phyloP scores from a whole-genome alignment of 2,329 filamentous ascomycete species.

The Apiospora koreana region DNA sequence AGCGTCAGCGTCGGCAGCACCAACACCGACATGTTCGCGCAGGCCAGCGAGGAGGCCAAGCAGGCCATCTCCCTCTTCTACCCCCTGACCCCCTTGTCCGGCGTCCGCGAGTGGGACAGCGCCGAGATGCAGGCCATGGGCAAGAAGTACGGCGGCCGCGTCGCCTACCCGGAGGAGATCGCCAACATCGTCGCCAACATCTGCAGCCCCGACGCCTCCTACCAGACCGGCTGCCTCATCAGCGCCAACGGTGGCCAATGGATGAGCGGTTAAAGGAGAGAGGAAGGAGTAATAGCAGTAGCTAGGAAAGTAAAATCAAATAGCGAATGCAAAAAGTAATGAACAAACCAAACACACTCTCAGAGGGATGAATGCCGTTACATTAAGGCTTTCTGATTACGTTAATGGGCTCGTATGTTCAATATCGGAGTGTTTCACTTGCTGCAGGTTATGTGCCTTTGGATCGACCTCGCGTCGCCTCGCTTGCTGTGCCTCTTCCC shows the following conservation, averaged over 20 bases:
- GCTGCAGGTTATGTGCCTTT: not conserved
- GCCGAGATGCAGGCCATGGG: constrained; percentile 41
- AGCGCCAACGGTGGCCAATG: constrained; percentile 62
- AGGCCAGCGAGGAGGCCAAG: constrained; percentile 53
- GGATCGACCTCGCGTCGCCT: not conserved
- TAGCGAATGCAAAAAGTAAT: not conserved
- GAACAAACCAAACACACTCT: not conserved
- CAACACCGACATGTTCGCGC: constrained; percentile 55
- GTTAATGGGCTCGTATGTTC: not conserved
- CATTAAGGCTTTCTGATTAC: not conserved
- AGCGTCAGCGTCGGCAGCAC: constrained; percentile 54
- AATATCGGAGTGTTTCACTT: not conserved
- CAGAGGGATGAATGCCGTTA: not conserved
- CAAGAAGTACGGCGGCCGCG: constrained; percentile 49
- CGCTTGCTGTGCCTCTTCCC: not conserved
- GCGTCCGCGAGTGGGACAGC: constrained; percentile 30
- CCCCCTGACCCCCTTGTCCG: constrained; percentile 50
- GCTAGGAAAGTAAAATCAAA: not conserved
- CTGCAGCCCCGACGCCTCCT: constrained; percentile 64
- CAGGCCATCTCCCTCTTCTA: constrained; percentile 39
- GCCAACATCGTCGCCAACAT: constrained; percentile 72
- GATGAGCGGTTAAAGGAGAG: constrained; percentile 11
- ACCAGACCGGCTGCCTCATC: constrained; percentile 72
- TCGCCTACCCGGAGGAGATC: constrained; percentile 65
- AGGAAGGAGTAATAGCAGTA: not conserved